Base-by-base conservation (phyloP, 352 stramenopile species). In the Globisporangium megalacanthum region DNA sequence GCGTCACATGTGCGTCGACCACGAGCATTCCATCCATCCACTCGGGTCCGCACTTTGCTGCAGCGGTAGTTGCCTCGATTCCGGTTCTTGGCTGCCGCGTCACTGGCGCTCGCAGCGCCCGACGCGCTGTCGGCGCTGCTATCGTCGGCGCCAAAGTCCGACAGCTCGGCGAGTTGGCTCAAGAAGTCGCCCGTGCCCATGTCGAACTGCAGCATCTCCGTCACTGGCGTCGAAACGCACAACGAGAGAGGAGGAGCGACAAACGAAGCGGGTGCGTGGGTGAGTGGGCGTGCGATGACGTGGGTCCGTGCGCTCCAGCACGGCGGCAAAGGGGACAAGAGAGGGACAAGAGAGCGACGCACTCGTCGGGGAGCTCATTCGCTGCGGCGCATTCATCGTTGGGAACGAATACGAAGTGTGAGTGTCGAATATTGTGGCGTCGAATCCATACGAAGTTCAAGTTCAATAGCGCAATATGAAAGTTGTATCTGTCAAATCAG, bases 1-100 rank as follows among this genome's bases (percentile, higher is more conserved):
- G 25, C 25, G 25, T 29, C 25, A 29, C 4, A 29, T 29, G 25
- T 29, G 25, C 25, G 25, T 29, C 25, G 25, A 29, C 25, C 25
- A 29, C 25, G 1, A 29, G 25, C 25, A 29, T 29, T 29, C 25
- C 25, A 29, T 29, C 25, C 25, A 29, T 29, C 25, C 25, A 29
- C 41, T 47, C 15, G 15, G 41, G 17, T 47, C 19, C 41, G 20
- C 48, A 87, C 81, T 77, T 92, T 92, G 66, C 79, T 91, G 67
- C 84, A 94, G 33, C 84, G 79, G 54, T 94, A 94, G 65, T 94
- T 94, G 65, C 84, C 84, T 50, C 84, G 84, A 60, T 94, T 92
- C 25, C 82, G 65, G 64, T 89, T 89, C 66, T 89, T 88, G 39
- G 59, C 61, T 4, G 62, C 51, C 4, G 78, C 61, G 13, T 92